Percentiles rank a stretch among this genome's conserved stretches.
These are phyloP conservation scores for Austroboletus festivus DNA, from an alignment of 768 basidiomycete species.

Conservation along the genomic window DNA sequence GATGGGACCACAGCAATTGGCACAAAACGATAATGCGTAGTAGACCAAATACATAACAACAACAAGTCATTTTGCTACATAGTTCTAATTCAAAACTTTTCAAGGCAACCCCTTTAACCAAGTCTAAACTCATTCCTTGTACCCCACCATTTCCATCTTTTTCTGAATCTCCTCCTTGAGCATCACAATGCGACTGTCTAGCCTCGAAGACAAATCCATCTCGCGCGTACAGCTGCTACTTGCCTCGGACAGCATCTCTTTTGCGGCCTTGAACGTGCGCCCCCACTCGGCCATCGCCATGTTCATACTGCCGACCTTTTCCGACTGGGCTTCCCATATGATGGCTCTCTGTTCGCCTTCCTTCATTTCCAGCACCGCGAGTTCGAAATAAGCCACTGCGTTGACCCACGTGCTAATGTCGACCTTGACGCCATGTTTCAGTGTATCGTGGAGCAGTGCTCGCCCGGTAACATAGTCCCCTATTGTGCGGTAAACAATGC, in stretches of 20 bases:
- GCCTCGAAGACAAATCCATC: conserved; percentile 60
- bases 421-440: conserved; percentile 37
- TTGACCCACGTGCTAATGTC: conserved; percentile 66
- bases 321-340: conserved; percentile 30
- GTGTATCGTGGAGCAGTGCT: conserved; percentile 50
- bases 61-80: neutral
- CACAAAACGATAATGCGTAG: no score
- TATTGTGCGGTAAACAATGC: conserved; percentile 60
- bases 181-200: conserved; percentile 71
- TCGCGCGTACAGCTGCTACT: conserved; percentile 44
- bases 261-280: conserved; percentile 45
- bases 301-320: neutral
- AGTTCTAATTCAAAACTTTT: no score
- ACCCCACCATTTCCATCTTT: conserved; percentile 52
- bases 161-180: conserved; percentile 63
- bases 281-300: conserved; percentile 40
- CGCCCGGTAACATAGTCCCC: conserved; percentile 45
- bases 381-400: conserved; percentile 65
- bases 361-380: conserved; percentile 67
- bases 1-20: conserved; percentile 14
- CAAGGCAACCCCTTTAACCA: no score
- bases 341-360: conserved; percentile 43
- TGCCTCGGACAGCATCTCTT: conserved; percentile 50
- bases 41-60: conserved; percentile 16
- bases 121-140: conserved; percentile 8